phyloP scores from a whole-genome alignment of 495 filamentous ascomycete species.

The Daldinia vernicosa region DNA sequence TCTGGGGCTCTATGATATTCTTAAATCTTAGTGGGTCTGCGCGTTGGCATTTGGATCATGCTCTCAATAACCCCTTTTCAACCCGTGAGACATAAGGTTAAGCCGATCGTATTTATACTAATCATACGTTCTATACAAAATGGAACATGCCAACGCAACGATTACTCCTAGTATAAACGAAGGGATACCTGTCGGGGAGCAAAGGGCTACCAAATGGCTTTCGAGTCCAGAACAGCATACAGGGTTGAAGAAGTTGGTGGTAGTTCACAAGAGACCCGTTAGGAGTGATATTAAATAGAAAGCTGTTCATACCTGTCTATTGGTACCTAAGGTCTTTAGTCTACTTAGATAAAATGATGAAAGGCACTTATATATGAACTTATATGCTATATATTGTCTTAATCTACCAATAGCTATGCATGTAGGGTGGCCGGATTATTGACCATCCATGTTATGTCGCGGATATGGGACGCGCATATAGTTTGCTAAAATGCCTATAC shows the following conservation, averaged over 20 bases:
- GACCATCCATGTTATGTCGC: too few species aligned
- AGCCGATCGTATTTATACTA: not conserved
- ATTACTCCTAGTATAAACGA: not conserved
- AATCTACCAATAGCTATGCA: too few species aligned
- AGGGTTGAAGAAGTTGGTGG: not conserved
- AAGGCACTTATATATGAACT: not conserved
- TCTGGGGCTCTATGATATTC: not conserved
- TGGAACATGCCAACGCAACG: not conserved
- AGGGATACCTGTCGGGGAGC: not conserved
- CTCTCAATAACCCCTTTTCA: not conserved
- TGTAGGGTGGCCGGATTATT: too few species aligned
- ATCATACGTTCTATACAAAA: not conserved
- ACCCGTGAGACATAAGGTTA: not conserved
- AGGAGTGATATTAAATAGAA: not conserved
- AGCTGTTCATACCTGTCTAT: not conserved
- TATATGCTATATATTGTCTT: not conserved
- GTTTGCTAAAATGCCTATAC: too few species aligned
- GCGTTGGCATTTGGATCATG: not conserved
- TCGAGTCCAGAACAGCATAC: not conserved
- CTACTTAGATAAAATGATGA: not conserved
- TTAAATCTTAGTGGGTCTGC: not conserved
- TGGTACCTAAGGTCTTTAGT: not conserved
- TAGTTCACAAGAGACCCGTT: not conserved
- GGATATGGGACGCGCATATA: too few species aligned
- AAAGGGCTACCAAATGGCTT: not conserved